Base-by-base conservation (phyloP, 768 basidiomycete species). In the Trametes cubensis region DNA sequence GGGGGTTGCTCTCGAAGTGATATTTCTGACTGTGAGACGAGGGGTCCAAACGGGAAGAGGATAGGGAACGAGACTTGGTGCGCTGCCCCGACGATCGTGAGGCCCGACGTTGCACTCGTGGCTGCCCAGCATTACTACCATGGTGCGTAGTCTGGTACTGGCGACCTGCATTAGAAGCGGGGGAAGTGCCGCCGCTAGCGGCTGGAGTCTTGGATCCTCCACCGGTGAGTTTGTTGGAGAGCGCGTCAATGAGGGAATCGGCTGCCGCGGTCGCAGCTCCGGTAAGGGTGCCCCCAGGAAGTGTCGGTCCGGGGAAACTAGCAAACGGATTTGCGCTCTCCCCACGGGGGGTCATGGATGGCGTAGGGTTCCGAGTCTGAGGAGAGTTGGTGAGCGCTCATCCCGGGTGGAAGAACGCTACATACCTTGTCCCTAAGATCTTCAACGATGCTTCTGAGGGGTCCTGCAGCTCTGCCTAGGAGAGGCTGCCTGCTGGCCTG, bases 381-480 rank as follows among this genome's bases (percentile, higher is more conserved):
- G 21, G 51, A 38, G n/a, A 38, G 21, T 20, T 25, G 21, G 34
- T n/a, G 20, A 58, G 28, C 18, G 10, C 17, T 18, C 25, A 17
- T 40, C 26, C 8, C 34, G 7, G 20, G 41, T 30, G 26, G 20
- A 25, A 26, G 25, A 38, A 47, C 46, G 14, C 18, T 15, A 65
- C 74, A 15, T 58, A 85, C 86, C 79, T 87, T 89, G 73, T 83
- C 85, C 66, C 79, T 81, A 56, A 92, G 80, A 74, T 92, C 91
- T 4, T 92, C 90, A 49, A 93, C 88, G 65, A 93, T 92, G 64
- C 89, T 89, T 73, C 77, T 83, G 56, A 88, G 71, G 3, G 84
- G 85, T 0, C 70, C 76, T 30, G 71, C 65, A 21, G 55, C 50
- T 41, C 63, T 71, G 15, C 54, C 63, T 46, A 64, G 60, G 51